These are phyloP conservation scores for Fusarium gaditjirri DNA, from an alignment of 2,329 filamentous ascomycete species.

Conservation along the genomic window DNA sequence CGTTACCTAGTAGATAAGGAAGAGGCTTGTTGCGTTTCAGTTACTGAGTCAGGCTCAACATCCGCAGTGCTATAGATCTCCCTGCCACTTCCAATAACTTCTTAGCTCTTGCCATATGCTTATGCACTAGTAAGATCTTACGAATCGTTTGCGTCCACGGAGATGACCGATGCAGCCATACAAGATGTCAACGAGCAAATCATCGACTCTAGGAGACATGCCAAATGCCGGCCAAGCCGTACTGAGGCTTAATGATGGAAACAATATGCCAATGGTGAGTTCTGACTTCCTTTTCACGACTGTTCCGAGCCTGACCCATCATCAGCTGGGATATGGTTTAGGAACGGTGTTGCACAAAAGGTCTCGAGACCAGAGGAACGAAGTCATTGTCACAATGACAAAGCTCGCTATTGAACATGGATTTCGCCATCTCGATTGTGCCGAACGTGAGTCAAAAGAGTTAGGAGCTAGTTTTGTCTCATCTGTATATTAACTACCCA, in stretches of 20 bases:
- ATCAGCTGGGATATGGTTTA: not conserved
- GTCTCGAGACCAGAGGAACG: not conserved
- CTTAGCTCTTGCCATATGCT: not conserved
- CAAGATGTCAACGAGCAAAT: not conserved
- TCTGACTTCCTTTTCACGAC: fast-evolving
- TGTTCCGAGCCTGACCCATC: not conserved
- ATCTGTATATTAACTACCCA: not conserved
- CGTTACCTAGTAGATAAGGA: not conserved
- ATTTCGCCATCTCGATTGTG: not conserved
- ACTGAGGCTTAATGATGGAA: not conserved
- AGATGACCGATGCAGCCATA: not conserved
- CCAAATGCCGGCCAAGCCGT: not conserved
- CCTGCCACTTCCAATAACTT: too few species aligned
- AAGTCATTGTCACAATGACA: not conserved
- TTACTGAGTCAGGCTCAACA: not conserved
- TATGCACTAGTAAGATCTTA: not conserved
- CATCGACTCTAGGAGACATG: fast-evolving
- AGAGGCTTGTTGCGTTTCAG: not conserved
- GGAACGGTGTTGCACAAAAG: not conserved
- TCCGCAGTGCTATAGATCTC: not conserved
- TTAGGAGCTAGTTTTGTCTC: not conserved
- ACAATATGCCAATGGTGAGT: not conserved
- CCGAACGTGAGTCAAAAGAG: not conserved
- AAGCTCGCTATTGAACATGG: not conserved
- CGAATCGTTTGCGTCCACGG: not conserved